Percentiles rank a stretch among this genome's conserved stretches.
Conservation (phyloP, 2,329 filamentous ascomycete species). For the Lasiodiplodia sp. region DNA sequence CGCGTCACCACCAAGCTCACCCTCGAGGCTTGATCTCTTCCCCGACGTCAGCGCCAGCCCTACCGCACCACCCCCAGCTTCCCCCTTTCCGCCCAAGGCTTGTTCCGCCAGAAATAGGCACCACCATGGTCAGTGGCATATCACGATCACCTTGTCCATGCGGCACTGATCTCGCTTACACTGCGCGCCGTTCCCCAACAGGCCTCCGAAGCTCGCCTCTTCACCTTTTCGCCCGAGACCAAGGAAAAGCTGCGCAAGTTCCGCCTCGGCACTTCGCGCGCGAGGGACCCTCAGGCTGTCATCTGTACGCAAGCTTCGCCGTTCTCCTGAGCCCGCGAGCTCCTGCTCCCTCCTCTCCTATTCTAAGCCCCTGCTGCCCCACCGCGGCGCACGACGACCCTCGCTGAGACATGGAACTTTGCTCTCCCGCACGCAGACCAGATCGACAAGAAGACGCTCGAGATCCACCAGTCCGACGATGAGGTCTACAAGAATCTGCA, state of each 20-base stretch:
- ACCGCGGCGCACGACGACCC: constrained; percentile 20
- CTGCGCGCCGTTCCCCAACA: constrained; percentile 35
- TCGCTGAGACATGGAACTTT: constrained; percentile 39
- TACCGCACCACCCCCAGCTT: constrained; percentile 9
- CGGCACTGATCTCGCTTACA: constrained; percentile 25
- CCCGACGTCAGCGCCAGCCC: constrained; percentile 26
- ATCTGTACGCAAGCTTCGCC: constrained; percentile 74
- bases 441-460: constrained; percentile 88
- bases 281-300: constrained; percentile 85
- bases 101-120: constrained; percentile 21
- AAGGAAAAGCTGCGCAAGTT: constrained; percentile 93
- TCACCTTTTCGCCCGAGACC: constrained; percentile 90
- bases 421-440: constrained; percentile 64
- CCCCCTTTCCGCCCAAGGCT: neutral
- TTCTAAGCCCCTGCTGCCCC: constrained; percentile 28
- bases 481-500: constrained; percentile 83
- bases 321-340: constrained; percentile 18
- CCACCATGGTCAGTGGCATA: constrained; percentile 29
- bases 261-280: constrained; percentile 85
- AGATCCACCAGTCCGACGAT: constrained; percentile 84
- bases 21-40: constrained; percentile 13
- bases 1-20: constrained; percentile 13
- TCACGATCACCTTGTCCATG: constrained; percentile 26
- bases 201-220: constrained; percentile 85
- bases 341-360: constrained; percentile 28